phyloP scores from a whole-genome alignment of 176 grass and related monocot genomes.

The Cocos nucifera region DNA sequence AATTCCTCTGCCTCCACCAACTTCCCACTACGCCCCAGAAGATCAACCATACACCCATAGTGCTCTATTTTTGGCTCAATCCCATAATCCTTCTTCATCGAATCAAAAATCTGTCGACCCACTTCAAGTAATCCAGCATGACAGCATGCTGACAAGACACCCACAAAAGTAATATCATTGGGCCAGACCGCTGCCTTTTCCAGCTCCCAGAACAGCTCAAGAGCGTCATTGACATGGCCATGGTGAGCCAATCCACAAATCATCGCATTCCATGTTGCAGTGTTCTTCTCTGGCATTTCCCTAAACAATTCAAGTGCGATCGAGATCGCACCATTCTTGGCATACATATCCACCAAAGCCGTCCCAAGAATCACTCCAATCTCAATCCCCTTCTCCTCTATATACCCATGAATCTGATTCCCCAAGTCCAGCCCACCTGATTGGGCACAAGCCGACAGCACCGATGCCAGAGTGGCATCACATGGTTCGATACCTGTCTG shows the following conservation, averaged over 20 bases:
- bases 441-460: conserved; percentile 36
- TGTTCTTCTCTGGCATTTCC: conserved; percentile 17
- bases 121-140: conserved; percentile 24
- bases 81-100: conserved; percentile 31
- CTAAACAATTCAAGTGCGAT: conserved; percentile 28
- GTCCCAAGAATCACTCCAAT: conserved; percentile 40
- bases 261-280: conserved; percentile 32
- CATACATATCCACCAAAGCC: conserved; percentile 45
- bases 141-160: conserved; percentile 34
- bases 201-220: conserved; percentile 27
- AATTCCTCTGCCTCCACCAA: conserved; percentile 38
- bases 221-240: conserved; percentile 18
- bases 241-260: conserved; percentile 40
- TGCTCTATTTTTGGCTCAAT: conserved; percentile 37
- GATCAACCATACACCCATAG: conserved; percentile 52
- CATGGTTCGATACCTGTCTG: conserved; percentile 9
- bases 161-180: conserved; percentile 31
- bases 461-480: conserved; percentile 18
- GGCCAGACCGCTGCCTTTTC: conserved; percentile 14
- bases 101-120: conserved; percentile 26
- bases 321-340: conserved; percentile 29
- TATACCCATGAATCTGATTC: conserved; percentile 31
- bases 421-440: conserved; percentile 35
- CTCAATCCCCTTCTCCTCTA: conserved; percentile 18
- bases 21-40: conserved; percentile 31